Conservation (phyloP, 2,329 filamentous ascomycete genomes). For the Aspergillus quadricinctus region DNA sequence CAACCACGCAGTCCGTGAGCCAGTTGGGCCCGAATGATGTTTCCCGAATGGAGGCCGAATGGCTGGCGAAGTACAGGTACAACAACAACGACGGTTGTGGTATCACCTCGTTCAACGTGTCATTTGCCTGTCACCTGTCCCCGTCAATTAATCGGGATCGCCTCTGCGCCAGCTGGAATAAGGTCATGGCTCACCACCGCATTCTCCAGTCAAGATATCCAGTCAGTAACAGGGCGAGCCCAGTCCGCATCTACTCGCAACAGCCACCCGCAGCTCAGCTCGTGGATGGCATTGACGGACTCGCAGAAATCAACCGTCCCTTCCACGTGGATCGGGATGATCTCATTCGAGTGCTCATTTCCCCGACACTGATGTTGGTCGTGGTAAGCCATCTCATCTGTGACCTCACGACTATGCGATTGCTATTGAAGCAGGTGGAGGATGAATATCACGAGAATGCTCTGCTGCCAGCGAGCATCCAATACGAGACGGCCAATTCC, state of each 20-base stretch:
- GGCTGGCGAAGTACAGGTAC: not conserved
- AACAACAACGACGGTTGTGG: not conserved
- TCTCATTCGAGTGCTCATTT: not conserved
- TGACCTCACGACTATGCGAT: not conserved
- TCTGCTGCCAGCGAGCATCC: not conserved
- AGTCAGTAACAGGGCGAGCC: not conserved
- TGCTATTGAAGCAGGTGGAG: not conserved
- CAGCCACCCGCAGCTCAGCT: not conserved
- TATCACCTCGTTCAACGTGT: conserved; percentile 1
- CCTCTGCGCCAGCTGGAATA: not conserved
- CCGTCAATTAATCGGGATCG: not conserved
- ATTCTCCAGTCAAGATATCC: conserved; percentile 2
- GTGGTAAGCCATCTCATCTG: not conserved
- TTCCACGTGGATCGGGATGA: not conserved
- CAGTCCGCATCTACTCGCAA: not conserved
- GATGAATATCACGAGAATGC: not conserved
- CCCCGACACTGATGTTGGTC: not conserved
- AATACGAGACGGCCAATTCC: not conserved
- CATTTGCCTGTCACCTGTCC: not conserved
- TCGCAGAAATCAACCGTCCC: conserved; percentile 1
- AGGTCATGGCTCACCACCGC: conserved; percentile 1
- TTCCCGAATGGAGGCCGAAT: not conserved
- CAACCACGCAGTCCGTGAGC: not conserved
- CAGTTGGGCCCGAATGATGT: not conserved
- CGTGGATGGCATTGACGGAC: not conserved